A percentile compares a stretch with the other conserved stretches of the same genome.
phyloP scores from a whole-genome alignment of 2,329 filamentous ascomycete genomes.

The Hypoxylon sp. region DNA sequence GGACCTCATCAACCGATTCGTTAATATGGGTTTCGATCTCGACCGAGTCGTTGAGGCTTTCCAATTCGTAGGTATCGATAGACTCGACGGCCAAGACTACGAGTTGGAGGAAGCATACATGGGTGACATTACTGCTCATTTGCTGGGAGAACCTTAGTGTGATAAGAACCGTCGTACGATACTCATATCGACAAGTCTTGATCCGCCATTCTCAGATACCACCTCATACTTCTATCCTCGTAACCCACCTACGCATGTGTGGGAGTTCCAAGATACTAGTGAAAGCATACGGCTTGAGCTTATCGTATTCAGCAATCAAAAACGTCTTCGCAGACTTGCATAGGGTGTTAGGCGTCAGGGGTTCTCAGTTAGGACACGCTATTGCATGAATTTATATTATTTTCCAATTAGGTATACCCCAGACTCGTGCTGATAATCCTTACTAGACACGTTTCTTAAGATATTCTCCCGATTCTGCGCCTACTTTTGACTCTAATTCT shows the following conservation, averaged over 20 bases:
- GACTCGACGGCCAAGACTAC: slow-evolving; percentile 83
- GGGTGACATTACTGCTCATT: slow-evolving; percentile 87
- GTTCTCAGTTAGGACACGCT: slow-evolving; percentile 18
- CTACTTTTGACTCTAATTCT: too few relatives aligned
- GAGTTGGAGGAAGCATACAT: slow-evolving; percentile 91
- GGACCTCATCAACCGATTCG: slow-evolving; percentile 85
- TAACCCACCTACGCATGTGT: not conserved
- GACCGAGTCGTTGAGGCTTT: slow-evolving; percentile 90
- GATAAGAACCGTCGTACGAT: not conserved
- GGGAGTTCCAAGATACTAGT: slow-evolving; percentile 1
- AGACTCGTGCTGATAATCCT: not conserved
- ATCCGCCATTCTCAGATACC: slow-evolving; percentile 13
- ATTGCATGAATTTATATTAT: slow-evolving; percentile 25
- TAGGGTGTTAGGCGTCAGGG: slow-evolving; percentile 40
- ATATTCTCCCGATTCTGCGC: too few relatives aligned
- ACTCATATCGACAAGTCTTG: not conserved
- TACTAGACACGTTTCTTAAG: not conserved
- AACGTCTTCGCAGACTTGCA: slow-evolving; percentile 42
- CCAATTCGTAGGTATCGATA: slow-evolving; percentile 83
- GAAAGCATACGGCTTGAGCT: slow-evolving; percentile 12
- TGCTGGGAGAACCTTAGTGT: slow-evolving; percentile 77
- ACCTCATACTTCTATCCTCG: slow-evolving; percentile 1
- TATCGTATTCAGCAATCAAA: slow-evolving; percentile 27
- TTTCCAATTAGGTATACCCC: not conserved
- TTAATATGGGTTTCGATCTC: slow-evolving; percentile 91